Conservation (phyloP, 2,329 filamentous ascomycete genomes). For the Fusarium robinianum region DNA sequence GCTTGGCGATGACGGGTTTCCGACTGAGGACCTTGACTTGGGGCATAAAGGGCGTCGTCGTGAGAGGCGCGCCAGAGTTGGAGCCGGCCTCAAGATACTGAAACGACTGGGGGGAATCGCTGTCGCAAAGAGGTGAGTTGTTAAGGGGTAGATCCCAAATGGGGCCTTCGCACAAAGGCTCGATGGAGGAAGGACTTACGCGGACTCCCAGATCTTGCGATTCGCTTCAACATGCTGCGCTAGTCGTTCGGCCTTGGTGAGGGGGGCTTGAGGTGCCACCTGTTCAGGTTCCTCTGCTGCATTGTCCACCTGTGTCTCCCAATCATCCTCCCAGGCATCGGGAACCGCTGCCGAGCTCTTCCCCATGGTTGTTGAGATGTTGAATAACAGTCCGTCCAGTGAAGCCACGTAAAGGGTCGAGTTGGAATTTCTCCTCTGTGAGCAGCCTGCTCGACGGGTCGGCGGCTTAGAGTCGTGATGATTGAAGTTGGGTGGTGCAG, state of each 20-base stretch:
- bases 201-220: constrained; percentile 84
- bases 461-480: no score
- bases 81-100: constrained; percentile 73
- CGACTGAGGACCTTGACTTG: constrained; percentile 84
- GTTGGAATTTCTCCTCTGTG: no score
- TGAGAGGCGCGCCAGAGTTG: constrained; percentile 57
- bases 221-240: constrained; percentile 84
- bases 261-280: constrained; percentile 44
- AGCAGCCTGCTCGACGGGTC: no score
- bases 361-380: constrained; percentile 46
- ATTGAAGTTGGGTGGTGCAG: no score
- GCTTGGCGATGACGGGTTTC: constrained; percentile 69
- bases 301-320: constrained; percentile 77
- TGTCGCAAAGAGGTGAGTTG: constrained; percentile 40
- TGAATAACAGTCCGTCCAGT: no score
- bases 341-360: constrained; percentile 56
- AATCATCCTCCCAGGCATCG: constrained; percentile 90
- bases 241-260: constrained; percentile 76
- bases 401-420: no score
- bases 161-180: not conserved
- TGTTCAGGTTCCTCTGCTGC: constrained; percentile 43
- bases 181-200: constrained; percentile 57
- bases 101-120: constrained; percentile 74
- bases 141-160: constrained; percentile 10
- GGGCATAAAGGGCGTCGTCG: constrained; percentile 71